Evolutionary conservation across 129 eudicot genomes (phyloP).

Genomic region (Daucus carota): DH1_v3.0 NC_030384.2:30497001-30497500

Average conservation of each 20-base stretch:
- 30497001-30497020: too few species aligned
- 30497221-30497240: background rate
- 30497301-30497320: constrained; percentile 83
- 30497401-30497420: background rate
- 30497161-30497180: too few species aligned
- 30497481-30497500: constrained; percentile 87
- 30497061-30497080: too few species aligned
- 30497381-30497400: background rate
- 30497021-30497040: too few species aligned
- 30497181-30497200: too few species aligned
- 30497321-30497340: constrained; percentile 94
- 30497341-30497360: constrained; percentile 61
- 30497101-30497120: too few species aligned
- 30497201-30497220: too few species aligned
- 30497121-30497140: too few species aligned
- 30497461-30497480: constrained; percentile 93
- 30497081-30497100: too few species aligned
- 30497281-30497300: constrained; percentile 92
- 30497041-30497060: too few species aligned
- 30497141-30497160: too few species aligned
- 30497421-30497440: constrained; percentile 13
- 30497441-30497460: constrained; percentile 95
- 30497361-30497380: constrained; percentile 10
- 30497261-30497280: constrained; percentile 42
- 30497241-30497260: constrained; percentile 6